These are phyloP conservation scores for Prunus mongolica DNA, from an alignment of 306 rosid species.

Conservation along the genomic window DNA sequence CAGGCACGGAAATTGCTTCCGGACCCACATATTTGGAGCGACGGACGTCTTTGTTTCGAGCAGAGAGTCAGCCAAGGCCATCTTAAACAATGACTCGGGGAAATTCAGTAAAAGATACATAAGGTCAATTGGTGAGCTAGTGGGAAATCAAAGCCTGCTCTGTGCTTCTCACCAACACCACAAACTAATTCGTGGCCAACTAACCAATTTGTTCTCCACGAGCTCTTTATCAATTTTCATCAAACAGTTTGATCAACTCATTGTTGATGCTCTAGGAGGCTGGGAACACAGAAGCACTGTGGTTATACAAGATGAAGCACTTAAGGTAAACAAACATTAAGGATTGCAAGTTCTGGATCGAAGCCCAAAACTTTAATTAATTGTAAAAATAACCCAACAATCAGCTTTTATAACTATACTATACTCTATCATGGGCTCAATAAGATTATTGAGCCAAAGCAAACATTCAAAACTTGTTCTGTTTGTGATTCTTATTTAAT, in stretches of 20 bases:
- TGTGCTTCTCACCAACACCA: constrained; percentile 62
- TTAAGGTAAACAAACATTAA: constrained; percentile 36
- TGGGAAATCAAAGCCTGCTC: constrained; percentile 63
- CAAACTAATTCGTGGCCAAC: constrained; percentile 53
- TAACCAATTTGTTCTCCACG: constrained; percentile 45
- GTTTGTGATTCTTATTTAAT: neutral
- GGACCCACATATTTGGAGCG: constrained; percentile 66
- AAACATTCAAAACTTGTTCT: no score
- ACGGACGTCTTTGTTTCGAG: constrained; percentile 71
- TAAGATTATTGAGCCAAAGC: no score
- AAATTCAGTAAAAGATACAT: constrained; percentile 72
- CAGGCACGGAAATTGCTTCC: constrained; percentile 78
- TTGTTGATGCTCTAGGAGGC: constrained; percentile 32
- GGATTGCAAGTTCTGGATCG: no score
- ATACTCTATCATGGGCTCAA: no score
- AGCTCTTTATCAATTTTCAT: constrained; percentile 41
- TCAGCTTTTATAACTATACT: no score
- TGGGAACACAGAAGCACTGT: constrained; percentile 51
- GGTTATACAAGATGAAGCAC: constrained; percentile 46
- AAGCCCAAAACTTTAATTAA: no score
- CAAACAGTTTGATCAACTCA: constrained; percentile 44
- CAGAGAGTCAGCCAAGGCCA: constrained; percentile 52
- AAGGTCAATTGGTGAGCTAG: constrained; percentile 51
- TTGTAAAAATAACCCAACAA: no score
- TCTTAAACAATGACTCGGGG: constrained; percentile 55